Base-by-base conservation (phyloP, 2,329 filamentous ascomycete genomes). In the Mollisia scopiformis region DNA sequence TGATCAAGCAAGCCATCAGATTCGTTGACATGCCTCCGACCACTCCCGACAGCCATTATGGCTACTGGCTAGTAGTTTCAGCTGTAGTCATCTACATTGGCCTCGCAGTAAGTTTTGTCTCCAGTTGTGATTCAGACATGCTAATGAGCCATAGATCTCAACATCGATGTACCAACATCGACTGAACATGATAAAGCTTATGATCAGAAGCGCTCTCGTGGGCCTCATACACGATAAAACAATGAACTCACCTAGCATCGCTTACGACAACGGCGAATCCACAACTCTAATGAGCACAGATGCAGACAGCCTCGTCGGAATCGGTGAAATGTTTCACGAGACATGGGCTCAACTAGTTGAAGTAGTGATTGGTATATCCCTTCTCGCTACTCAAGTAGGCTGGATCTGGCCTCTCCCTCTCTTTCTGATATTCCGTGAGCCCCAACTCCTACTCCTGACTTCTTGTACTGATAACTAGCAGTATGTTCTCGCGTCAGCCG, bases 391-490 rank as follows among this genome's bases (percentile, higher is more conserved):
- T 13, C 63, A 79, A 62, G 74, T 82, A 3, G 76, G 78, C 11
- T 80, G 78, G 77, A 59, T 80, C 3, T 79, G 73, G 65, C 74
- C 74, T 0, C 62, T 80, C 11, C 78, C 78, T 0, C 62, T 79
- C 2, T 59, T 75, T 3, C 62, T 80, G n/a, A 78, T 80, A 1
- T 73, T 77, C 31, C 64, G 78, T 80, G 62, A 69, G 76, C 67
- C 19, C 47, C 28, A 57, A 21, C 6, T 23, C 49, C 25, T 6
- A 51, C 19, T n/a, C 21, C 50, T 37, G 25, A 19, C 8, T 16
- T n/a, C 27, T 52, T 1, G 30, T 13, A 49, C 13, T 55, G 25
- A 33, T 39, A 19, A 23, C 33, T 47, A 19, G 10, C 6, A 33
- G 77, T 78, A 11, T 80, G 75, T 64, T 79, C 78, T 6, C 74